These are phyloP conservation scores for Claviceps spartinae DNA, from an alignment of 2,329 filamentous ascomycete species.

Conservation along the genomic window DNA sequence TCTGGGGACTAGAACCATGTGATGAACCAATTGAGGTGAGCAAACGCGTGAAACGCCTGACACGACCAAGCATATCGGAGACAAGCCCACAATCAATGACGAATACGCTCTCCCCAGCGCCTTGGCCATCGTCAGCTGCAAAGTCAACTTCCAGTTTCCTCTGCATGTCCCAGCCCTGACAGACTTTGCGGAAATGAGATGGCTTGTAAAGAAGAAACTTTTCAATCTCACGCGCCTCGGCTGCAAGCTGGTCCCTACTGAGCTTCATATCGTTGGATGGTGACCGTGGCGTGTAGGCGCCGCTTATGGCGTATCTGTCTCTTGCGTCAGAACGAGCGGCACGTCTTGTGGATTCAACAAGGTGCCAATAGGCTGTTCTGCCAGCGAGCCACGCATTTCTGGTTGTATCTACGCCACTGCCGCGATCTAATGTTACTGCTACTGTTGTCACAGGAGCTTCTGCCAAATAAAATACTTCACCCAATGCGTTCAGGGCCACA, in stretches of 20 bases:
- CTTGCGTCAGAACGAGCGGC: constrained; percentile 58
- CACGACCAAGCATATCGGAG: constrained; percentile 33
- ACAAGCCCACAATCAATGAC: constrained; percentile 61
- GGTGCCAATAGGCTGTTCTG: constrained; percentile 64
- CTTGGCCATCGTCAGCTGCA: constrained; percentile 61
- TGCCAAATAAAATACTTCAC: constrained; percentile 77
- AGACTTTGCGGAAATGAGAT: constrained; percentile 63
- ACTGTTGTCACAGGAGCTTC: constrained; percentile 44
- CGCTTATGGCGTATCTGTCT: constrained; percentile 51
- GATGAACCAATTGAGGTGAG: constrained; percentile 10
- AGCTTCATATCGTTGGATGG: constrained; percentile 63
- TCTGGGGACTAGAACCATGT: constrained; percentile 1
- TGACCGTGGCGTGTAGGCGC: constrained; percentile 68
- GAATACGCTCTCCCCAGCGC: constrained; percentile 63
- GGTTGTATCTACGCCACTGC: constrained; percentile 40
- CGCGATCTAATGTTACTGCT: constrained; percentile 27
- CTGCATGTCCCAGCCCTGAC: constrained; percentile 85
- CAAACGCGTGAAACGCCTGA: constrained; percentile 31
- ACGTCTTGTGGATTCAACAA: constrained; percentile 67
- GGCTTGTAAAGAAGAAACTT: constrained; percentile 60
- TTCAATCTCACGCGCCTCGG: constrained; percentile 74
- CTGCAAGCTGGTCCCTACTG: constrained; percentile 52
- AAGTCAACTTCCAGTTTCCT: constrained; percentile 80
- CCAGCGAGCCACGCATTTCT: constrained; percentile 69
- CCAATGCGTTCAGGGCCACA: constrained; percentile 85